These are phyloP conservation scores for Rubia tinctorum DNA, from an alignment of 305 asterid species.

Conservation along the genomic window DNA sequence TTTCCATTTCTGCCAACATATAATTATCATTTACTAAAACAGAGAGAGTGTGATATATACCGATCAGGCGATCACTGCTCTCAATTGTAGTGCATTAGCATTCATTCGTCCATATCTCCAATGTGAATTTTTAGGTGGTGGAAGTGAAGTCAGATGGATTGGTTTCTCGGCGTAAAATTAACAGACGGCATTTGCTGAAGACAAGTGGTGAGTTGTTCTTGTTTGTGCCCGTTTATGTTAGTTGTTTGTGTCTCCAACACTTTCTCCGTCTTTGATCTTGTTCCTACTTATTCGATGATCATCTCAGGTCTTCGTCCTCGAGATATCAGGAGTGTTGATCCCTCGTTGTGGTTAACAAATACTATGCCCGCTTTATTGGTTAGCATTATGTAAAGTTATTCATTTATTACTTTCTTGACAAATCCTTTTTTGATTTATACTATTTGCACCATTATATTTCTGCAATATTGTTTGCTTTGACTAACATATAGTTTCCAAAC, in stretches of 20 bases:
- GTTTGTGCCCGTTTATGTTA: not conserved
- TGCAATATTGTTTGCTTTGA: not conserved
- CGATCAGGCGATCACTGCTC: not conserved
- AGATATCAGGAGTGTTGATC: slow-evolving; percentile 97
- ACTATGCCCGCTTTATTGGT: slow-evolving; percentile 97
- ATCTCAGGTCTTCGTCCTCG: slow-evolving; percentile 90
- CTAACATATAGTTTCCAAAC: not conserved
- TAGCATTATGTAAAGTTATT: slow-evolving; percentile 11
- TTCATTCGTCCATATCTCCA: not conserved
- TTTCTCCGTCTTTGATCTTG: not conserved
- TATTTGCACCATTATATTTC: not conserved
- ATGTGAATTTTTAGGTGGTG: slow-evolving; percentile 52
- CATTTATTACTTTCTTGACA: not conserved
- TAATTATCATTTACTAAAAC: not conserved
- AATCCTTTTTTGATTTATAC: not conserved
- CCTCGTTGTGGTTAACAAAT: slow-evolving; percentile 96
- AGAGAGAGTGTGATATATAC: not conserved
- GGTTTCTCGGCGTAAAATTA: slow-evolving; percentile 79
- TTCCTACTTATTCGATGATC: not conserved
- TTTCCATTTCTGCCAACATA: not conserved
- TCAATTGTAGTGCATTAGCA: not conserved
- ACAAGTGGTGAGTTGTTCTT: slow-evolving; percentile 64
- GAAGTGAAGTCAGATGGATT: slow-evolving; percentile 74
- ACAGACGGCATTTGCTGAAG: slow-evolving; percentile 73
- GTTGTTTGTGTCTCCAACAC: not conserved